A percentile compares a stretch with the other conserved stretches of the same genome.
Conservation (phyloP, 2,329 filamentous ascomycete genomes). For the Sphaerulina populicola region DNA sequence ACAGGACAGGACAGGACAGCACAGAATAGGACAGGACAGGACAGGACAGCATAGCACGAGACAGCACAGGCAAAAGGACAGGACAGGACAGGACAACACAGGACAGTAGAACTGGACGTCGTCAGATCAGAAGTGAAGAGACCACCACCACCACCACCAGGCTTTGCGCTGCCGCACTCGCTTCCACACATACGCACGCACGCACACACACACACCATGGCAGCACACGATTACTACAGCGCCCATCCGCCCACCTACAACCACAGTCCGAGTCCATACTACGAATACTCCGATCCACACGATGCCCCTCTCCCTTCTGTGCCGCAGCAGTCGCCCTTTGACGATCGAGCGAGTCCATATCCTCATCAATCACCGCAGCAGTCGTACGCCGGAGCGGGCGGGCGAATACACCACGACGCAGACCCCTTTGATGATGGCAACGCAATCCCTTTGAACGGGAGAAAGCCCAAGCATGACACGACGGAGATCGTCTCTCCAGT, state of each 20-base stretch:
- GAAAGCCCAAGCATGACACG: conserved; percentile 35
- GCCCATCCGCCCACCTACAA: conserved; percentile 33
- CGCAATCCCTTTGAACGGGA: conserved; percentile 41
- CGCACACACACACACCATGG: conserved; percentile 11
- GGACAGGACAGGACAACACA: no score
- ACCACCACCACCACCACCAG: not conserved
- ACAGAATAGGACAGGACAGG: no score
- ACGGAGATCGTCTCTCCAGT: conserved; percentile 33
- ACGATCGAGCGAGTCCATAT: conserved; percentile 29
- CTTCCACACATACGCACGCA: not conserved
- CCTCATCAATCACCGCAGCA: conserved; percentile 20
- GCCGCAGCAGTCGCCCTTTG: conserved; percentile 25
- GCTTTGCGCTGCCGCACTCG: conserved; percentile 1
- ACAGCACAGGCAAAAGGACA: no score
- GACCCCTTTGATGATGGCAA: conserved; percentile 44
- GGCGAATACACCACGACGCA: conserved; percentile 39
- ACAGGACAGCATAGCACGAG: no score
- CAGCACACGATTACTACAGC: conserved; percentile 45
- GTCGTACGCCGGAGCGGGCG: conserved; percentile 51
- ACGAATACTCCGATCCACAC: conserved; percentile 38
- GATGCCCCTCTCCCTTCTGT: conserved; percentile 34
- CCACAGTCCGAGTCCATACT: conserved; percentile 33
- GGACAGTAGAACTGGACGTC: no score
- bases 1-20: no score
- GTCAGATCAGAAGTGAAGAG: no score